Conservation (phyloP, 164 flowering plant genomes). For the Kalanchoe fedtschenkoi region DNA sequence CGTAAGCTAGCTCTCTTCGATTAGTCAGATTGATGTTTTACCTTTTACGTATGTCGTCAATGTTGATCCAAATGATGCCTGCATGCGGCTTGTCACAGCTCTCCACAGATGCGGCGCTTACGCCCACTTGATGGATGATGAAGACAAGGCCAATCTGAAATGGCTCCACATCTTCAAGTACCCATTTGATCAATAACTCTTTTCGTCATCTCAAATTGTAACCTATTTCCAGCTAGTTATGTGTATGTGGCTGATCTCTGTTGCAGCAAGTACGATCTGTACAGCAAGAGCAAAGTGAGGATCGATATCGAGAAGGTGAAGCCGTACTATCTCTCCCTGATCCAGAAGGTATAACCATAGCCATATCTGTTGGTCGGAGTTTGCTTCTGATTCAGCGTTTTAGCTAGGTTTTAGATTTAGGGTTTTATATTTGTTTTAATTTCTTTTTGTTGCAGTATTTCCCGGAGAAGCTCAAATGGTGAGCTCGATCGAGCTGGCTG, state of each 20-base stretch:
- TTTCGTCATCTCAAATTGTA: not conserved
- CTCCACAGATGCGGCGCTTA: conserved; percentile 53
- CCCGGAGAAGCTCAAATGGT: conserved; percentile 32
- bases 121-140: conserved; percentile 56
- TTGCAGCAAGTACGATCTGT: conserved; percentile 40
- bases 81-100: conserved; percentile 16
- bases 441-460: conserved; percentile 25
- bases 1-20: too few species aligned
- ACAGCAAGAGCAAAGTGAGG: conserved; percentile 43
- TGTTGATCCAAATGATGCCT: not conserved
- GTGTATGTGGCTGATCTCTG: too few species aligned
- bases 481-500: too few species aligned
- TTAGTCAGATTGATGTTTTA: too few species aligned
- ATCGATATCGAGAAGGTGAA: conserved; percentile 36
- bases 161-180: conserved; percentile 69
- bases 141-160: conserved; percentile 51
- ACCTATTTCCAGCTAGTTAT: not conserved
- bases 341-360: conserved; percentile 34
- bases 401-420: not conserved
- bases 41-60: too few species aligned
- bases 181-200: not conserved
- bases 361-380: too few species aligned
- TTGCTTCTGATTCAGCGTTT: not conserved
- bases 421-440: not conserved
- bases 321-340: conserved; percentile 34